These are phyloP conservation scores for Brettanomyces bruxellensis DNA, from an alignment of 805 yeast species.

Conservation along the genomic window DNA sequence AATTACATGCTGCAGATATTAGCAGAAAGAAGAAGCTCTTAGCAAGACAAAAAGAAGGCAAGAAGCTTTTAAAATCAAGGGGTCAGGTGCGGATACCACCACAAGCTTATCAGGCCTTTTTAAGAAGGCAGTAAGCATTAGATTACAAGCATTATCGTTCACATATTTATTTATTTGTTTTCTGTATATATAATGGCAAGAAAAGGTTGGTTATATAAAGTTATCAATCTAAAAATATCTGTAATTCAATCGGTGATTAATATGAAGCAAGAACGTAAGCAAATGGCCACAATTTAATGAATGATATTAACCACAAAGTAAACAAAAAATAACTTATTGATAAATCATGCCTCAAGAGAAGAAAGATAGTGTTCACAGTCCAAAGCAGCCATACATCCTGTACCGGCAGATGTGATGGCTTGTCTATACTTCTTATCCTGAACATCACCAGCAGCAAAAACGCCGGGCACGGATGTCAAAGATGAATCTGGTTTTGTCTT, in stretches of 20 bases:
- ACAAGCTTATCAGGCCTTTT: slow-evolving; percentile 84
- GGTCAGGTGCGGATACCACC: slow-evolving; percentile 74
- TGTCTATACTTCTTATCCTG: slow-evolving; percentile 97
- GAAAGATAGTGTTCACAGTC: slow-evolving; percentile 83
- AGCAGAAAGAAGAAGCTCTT: slow-evolving; percentile 82
- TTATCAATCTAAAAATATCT: no score
- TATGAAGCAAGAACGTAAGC: no score
- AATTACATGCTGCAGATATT: slow-evolving; percentile 87
- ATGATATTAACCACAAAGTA: no score
- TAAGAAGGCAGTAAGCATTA: slow-evolving; percentile 28
- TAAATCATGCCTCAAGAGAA: slow-evolving; percentile 27
- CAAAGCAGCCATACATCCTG: slow-evolving; percentile 99
- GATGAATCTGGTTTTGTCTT: slow-evolving; percentile 86
- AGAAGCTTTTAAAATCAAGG: slow-evolving; percentile 67
- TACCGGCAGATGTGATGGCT: slow-evolving; percentile 99
- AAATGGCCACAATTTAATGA: no score
- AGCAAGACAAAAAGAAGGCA: slow-evolving; percentile 89
- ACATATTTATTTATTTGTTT: no score
- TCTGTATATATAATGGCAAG: no score
- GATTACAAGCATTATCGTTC: neutral
- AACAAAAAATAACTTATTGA: neutral
- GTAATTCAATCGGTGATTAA: no score
- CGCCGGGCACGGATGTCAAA: slow-evolving; percentile 77
- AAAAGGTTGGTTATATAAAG: no score
- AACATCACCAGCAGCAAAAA: slow-evolving; percentile 98